These are phyloP conservation scores for Plasmodium billcollinsi DNA, from an alignment of 169 alveolate genomes.

Conservation along the genomic window DNA sequence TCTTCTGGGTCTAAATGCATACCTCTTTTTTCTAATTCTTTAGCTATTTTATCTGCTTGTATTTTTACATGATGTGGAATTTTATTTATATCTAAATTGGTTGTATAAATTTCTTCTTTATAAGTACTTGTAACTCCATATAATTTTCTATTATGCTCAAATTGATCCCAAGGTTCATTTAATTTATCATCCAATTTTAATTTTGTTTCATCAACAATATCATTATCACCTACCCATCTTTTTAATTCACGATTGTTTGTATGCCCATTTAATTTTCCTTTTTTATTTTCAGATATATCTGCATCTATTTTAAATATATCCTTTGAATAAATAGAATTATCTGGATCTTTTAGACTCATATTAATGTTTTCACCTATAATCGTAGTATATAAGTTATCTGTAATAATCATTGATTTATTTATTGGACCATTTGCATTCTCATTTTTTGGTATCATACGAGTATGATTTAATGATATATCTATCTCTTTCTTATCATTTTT, in stretches of 20 bases:
- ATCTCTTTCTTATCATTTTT: slow-evolving; percentile 24
- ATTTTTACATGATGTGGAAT: slow-evolving; percentile 82
- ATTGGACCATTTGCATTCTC: slow-evolving; percentile 65
- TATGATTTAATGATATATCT: slow-evolving; percentile 60
- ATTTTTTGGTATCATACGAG: slow-evolving; percentile 37
- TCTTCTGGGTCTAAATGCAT: slow-evolving; percentile 80
- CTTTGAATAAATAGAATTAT: slow-evolving; percentile 21
- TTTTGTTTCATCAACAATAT: slow-evolving; percentile 20
- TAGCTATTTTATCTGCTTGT: slow-evolving; percentile 81
- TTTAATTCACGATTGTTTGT: slow-evolving; percentile 69
- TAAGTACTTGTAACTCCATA: slow-evolving; percentile 76
- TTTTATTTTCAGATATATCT: slow-evolving; percentile 61
- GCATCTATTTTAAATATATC: slow-evolving; percentile 58
- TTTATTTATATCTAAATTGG: slow-evolving; percentile 80
- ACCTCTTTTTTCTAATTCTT: slow-evolving; percentile 80
- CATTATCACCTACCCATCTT: slow-evolving; percentile 70
- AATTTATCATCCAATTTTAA: slow-evolving; percentile 41
- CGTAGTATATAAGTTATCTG: slow-evolving; percentile 41
- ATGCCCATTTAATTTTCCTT: slow-evolving; percentile 34
- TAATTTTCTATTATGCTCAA: slow-evolving; percentile 70
- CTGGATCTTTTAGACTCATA: slow-evolving; percentile 70
- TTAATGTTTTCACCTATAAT: slow-evolving; percentile 57
- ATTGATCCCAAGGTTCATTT: slow-evolving; percentile 77
- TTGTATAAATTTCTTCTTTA: slow-evolving; percentile 85
- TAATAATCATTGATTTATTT: slow-evolving; percentile 66